Base-by-base conservation (phyloP, 2,329 filamentous ascomycete species). In the Fusarium sp. region DNA sequence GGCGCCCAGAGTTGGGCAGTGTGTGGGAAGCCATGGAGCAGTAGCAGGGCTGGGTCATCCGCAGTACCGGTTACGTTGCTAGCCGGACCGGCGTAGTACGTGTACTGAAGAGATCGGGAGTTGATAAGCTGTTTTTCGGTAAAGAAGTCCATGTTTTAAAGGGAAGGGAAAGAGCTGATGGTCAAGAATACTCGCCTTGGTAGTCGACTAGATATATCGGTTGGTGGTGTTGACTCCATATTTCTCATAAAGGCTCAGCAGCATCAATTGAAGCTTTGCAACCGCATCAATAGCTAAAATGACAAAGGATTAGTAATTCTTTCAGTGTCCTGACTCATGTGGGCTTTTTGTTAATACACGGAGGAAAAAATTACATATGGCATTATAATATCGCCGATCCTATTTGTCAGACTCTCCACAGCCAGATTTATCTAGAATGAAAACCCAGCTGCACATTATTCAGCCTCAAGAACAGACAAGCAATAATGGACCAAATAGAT, bases 401-500 rank as follows among this genome's bases (percentile, higher is more conserved):
- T 18, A 38, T 38, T 38, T 38, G 36, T 38, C 36, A 38, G 36
- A 38, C 36, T 38, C n/a, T 5, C 27, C 27, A 38, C 9, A 11
- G n/a, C 34, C n/a, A 2, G 16, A 16, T 18, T 10, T 9, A 38
- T 9, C 9, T 6, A 2, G 9, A 11, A 11, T 18, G 9, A 18
- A 11, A 38, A 38, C n/a, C n/a, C 34, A 38, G 1, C n/a, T 11
- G 9, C 34, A 9, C 4, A 38, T 38, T 38, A 38, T 38, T 38
- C 8, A 38, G n/a, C n/a, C 9, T 38, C n/a, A 4, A 0, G 16
- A 18, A 11, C 2, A 16, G 3, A 38, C 1, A 38, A 11, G 4
- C n/a, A 5, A 38, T 2, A 1, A 5, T 3, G 9, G 0, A 11
- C n/a, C 1, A 38, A 11, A 38, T 6, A 3, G n/a, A 3, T 11